Percentiles rank a stretch among this genome's conserved stretches.
Evolutionary conservation across 305 asterid species (phyloP).

Genomic region (Ilex paraguariensis): DNA sequence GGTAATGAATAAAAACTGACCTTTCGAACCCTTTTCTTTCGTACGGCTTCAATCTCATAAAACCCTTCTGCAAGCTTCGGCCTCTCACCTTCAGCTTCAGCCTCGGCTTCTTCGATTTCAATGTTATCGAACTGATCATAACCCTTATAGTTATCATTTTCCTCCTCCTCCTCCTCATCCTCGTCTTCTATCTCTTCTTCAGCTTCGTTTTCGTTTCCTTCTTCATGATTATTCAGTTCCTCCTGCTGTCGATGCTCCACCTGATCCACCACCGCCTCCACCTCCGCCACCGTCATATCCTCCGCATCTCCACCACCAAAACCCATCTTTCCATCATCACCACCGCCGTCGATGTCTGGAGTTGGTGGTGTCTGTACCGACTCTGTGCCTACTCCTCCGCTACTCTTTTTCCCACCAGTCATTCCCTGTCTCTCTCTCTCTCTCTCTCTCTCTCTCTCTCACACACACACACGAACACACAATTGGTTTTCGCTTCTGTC

Average conservation of each 20-base stretch:
- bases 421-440: constrained; percentile 30
- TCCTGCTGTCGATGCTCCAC: not conserved
- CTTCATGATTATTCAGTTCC: too few species aligned
- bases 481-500: too few species aligned
- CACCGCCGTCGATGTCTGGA: constrained; percentile 2
- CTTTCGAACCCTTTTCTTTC: constrained; percentile 75
- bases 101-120: constrained; percentile 7
- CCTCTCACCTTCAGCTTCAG: constrained; percentile 35
- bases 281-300: too few species aligned
- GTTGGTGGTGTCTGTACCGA: constrained; percentile 13
- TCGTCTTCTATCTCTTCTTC: constrained; percentile 23
- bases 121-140: constrained; percentile 30
- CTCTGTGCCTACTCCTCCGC: constrained; percentile 18
- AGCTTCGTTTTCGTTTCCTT: constrained; percentile 33
- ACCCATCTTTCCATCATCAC: too few species aligned
- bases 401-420: constrained; percentile 61
- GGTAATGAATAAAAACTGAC: constrained; percentile 5
- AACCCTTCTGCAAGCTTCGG: constrained; percentile 82
- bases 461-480: too few species aligned
- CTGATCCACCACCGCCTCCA: not conserved
- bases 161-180: constrained; percentile 23
- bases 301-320: too few species aligned
- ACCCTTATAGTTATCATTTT: constrained; percentile 3
- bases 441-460: not conserved
- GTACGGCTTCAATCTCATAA: constrained; percentile 81